Base-by-base conservation (phyloP, 345 rosid genomes). In the Mallotus nudiflorus region DNA sequence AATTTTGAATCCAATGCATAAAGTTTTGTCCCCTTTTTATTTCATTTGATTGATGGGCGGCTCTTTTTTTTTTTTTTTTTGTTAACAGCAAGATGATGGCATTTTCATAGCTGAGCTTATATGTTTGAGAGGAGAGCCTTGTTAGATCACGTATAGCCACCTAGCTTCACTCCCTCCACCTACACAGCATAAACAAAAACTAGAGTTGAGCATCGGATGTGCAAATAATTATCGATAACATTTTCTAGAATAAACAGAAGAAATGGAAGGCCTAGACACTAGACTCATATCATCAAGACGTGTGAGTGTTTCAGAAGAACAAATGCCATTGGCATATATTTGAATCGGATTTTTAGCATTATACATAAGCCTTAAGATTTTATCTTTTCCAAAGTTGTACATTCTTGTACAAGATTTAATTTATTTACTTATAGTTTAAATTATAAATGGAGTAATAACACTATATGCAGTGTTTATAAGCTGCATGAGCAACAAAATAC, bases 81-180 rank as follows among this genome's bases (percentile, higher is more conserved):
- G 6, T 33, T 33, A 6, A 33, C 6, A 33, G 37, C 37, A 33
- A 33, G 6, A 33, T 33, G 37, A 33, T 33, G 6, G 37, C 37
- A 33, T 33, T 33, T 33, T 3, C 37, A 33, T 33, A 33, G 37
- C 37, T 3, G 37, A 3, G 4, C 37, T n/a, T n/a, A n/a, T n/a
- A n/a, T n/a, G n/a, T n/a, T n/a, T 33, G 37, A 2, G 37, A 33
- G 37, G 37, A 33, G 37, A 33, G 37, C 37, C 37, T 33, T 33
- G n/a, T 33, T 33, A 33, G 37, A 33, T 33, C 37, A 33, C 6
- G 6, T 6, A n/a, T n/a, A n/a, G n/a, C n/a, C n/a, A n/a, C n/a
- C n/a, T n/a, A n/a, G n/a, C n/a, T n/a, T n/a, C n/a, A n/a, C 56
- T 71, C n/a, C 83, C 81, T 88, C 93, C 73, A 82, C 88, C 89